These are phyloP conservation scores for Monilinia aucupariae DNA, from an alignment of 2,329 filamentous ascomycete species.

Conservation along the genomic window DNA sequence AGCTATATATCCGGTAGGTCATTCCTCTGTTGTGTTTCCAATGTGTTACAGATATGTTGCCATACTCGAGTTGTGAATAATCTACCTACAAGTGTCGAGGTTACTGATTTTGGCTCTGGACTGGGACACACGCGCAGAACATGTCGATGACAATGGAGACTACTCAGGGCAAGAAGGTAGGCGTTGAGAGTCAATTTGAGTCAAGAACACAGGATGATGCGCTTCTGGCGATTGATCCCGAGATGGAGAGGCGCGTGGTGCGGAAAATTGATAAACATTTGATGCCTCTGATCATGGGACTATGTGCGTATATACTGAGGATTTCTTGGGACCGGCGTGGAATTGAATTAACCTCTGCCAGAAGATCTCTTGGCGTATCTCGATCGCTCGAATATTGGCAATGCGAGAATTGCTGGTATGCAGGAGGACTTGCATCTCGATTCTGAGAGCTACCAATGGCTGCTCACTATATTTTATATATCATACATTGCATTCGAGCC, in stretches of 20 bases:
- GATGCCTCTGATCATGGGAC: conserved; percentile 37
- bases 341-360: background rate
- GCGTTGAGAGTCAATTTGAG: background rate
- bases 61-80: background rate
- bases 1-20: background rate
- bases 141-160: background rate
- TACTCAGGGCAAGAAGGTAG: background rate
- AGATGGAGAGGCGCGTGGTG: conserved; percentile 45
- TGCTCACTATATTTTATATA: conserved; percentile 39
- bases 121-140: background rate
- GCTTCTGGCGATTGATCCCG: conserved; percentile 7
- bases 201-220: background rate
- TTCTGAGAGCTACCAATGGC: conserved; percentile 40
- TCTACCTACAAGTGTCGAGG: background rate
- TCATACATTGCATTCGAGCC: conserved; percentile 40
- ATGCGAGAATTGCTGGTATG: conserved; percentile 51
- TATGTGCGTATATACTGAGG: conserved; percentile 16
- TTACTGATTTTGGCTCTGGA: background rate
- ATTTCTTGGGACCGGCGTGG: background rate
- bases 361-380: conserved; percentile 44
- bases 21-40: background rate
- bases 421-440: conserved; percentile 43
- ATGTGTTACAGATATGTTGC: background rate
- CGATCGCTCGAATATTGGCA: conserved; percentile 48
- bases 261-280: conserved; percentile 55